Percentiles rank a stretch among this genome's conserved stretches.
phyloP scores from a whole-genome alignment of 495 filamentous ascomycete genomes.

The Penicillium parvum region DNA sequence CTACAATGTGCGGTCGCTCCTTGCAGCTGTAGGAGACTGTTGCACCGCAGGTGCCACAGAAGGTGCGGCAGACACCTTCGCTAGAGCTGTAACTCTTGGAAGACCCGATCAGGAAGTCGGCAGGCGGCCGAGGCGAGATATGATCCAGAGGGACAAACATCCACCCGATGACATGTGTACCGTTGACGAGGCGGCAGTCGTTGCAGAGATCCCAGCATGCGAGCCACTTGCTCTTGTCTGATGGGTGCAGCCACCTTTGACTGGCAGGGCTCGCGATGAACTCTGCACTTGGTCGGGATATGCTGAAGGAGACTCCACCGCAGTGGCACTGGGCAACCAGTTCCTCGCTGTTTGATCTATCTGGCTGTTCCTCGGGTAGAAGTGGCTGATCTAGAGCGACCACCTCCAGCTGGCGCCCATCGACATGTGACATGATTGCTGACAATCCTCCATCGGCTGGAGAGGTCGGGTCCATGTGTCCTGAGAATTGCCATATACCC shows the following conservation, averaged over 20 bases:
- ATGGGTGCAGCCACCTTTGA: slow-evolving; percentile 37
- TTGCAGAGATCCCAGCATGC: slow-evolving; percentile 45
- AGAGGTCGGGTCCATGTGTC: slow-evolving; percentile 40
- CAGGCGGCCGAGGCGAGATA: slow-evolving; percentile 14
- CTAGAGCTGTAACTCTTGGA: slow-evolving; percentile 44
- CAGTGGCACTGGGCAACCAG: slow-evolving; percentile 47
- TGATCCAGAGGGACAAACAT: slow-evolving; percentile 30
- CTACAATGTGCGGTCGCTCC: slow-evolving; percentile 40
- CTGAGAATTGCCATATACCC: slow-evolving; percentile 29
- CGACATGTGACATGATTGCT: slow-evolving; percentile 28
- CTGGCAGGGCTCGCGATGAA: slow-evolving; percentile 28
- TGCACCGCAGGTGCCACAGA: slow-evolving; percentile 51
- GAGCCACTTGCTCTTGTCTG: slow-evolving; percentile 35
- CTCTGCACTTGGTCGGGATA: slow-evolving; percentile 28
- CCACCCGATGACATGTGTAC: slow-evolving; percentile 47
- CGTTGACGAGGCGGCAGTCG: slow-evolving; percentile 45
- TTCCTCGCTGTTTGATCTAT: background rate
- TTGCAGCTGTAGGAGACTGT: slow-evolving; percentile 45
- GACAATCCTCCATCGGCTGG: slow-evolving; percentile 43
- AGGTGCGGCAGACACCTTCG: slow-evolving; percentile 43
- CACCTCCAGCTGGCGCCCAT: slow-evolving; percentile 19
- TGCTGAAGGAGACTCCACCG: slow-evolving; percentile 42
- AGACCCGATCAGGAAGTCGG: slow-evolving; percentile 39
- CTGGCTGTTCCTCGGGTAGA: too few species aligned
- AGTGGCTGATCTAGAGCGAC: slow-evolving; percentile 14